Evolutionary conservation across 805 yeast species (phyloP), one percentile per base, ranked within the genome.

Genomic region (Candida golubevii): DNA sequence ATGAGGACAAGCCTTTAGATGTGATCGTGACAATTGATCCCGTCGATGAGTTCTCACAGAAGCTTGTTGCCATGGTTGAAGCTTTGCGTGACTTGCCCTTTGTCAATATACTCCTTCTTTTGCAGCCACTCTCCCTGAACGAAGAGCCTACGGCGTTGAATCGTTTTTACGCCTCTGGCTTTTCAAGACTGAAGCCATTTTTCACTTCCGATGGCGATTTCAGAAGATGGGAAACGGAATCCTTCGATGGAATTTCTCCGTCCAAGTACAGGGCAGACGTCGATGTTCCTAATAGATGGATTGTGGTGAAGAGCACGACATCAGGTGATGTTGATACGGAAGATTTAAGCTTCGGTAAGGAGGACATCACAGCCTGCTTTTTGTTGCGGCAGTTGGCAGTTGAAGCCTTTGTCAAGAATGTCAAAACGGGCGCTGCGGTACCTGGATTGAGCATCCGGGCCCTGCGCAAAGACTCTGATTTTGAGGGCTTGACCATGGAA

Each of bases 401-500:
- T 15, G 95, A 90, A 59, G 95, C 93, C 0, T 79, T 77, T 60
- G 82, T 84, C 0, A 67, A 71, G 37, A 82, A 78, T 42, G 65
- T 67, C 0, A 44, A 63, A 1, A 50, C 51, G 12, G 67, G 62
- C 0, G 62, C 62, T 0, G 35, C 67, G 1, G 82, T 86, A 0
- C 66, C 75, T 0, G 86, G 85, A 1, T 54, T 83, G 12, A 67
- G 73, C 4, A 55, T 88, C 3, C 69, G 71, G 15, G 57, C 82
- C 1, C 14, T 15, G 0, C 45, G 51, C 6, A 45, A 45, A 2
- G 39, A 36, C 4, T 31, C 14, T 2, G 12, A 49, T n/a, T 66
- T 74, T 1, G 88, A 82, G 50, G 83, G 96, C 0, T 69, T 65
- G 33, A 80, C 89, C 1, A 85, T 91, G 93, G 75, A 82, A 1